Evolutionary conservation across 805 yeast genomes (phyloP).

Genomic region (Wickerhamomyces queroliae): DNA sequence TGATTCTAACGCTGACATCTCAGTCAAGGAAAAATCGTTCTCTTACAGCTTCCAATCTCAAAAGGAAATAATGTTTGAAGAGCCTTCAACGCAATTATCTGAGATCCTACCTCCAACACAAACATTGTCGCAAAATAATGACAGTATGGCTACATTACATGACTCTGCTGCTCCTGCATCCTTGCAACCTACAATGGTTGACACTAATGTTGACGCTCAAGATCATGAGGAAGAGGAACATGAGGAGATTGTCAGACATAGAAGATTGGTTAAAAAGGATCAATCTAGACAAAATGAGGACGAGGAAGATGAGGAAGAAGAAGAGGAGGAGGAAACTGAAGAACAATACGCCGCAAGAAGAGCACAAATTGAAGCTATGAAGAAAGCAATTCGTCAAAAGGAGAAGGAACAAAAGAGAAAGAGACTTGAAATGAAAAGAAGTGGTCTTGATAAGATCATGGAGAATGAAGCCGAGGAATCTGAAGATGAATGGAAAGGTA

Average conservation of each 20-base stretch:
- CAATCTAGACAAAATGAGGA: constrained; percentile 12
- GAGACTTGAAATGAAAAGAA: constrained; percentile 47
- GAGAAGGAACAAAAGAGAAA: constrained; percentile 23
- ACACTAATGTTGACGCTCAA: neutral
- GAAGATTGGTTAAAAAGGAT: constrained; percentile 5
- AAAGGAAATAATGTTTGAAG: neutral
- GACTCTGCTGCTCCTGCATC: neutral
- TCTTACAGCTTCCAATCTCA: neutral
- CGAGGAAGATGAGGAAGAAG: constrained; percentile 16
- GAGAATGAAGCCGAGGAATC: constrained; percentile 37
- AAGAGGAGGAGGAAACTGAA: constrained; percentile 19
- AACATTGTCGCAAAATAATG: neutral
- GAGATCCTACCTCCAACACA: constrained; percentile 1
- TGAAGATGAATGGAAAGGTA: constrained; percentile 53
- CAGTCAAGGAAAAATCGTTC: neutral
- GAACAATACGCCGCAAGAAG: constrained; percentile 15
- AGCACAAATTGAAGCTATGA: constrained; percentile 13
- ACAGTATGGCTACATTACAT: neutral
- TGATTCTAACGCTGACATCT: constrained; percentile 1
- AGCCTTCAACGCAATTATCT: neutral
- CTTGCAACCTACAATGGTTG: constrained; percentile 1
- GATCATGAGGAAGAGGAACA: constrained; percentile 24
- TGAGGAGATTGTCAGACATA: constrained; percentile 10
- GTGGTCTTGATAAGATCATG: constrained; percentile 53
- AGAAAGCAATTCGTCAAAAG: constrained; percentile 18